Base-by-base conservation (phyloP, 257 asterid genomes). In the Scutellaria barbata region DNA sequence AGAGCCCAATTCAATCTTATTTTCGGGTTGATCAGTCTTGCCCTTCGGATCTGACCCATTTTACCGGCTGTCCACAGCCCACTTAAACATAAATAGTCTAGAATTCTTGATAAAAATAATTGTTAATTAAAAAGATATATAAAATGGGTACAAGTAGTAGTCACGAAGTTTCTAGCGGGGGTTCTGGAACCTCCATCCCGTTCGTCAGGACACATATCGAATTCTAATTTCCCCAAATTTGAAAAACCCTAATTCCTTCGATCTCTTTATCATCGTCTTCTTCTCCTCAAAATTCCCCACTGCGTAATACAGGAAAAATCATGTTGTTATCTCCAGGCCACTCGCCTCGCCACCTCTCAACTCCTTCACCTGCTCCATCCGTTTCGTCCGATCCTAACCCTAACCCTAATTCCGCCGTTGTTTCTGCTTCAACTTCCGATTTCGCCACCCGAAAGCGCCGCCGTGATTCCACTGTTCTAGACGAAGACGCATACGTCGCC, bases 251-350 rank as follows among this genome's bases (percentile, higher is more conserved):
- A 78, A 76, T 43, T 63, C 58, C 17, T 22, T n/a, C 1, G 25
- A 18, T 66, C 40, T 42, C 41, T 72, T 40, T 62, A 5, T 20
- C 63, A 18, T 45, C 78, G 30, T 43, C 57, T 33, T 43, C 47
- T 18, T 68, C 45, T 37, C 55, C 0, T 8, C 55, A 17, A 61
- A 63, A 20, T n/a, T 63, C 39, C 39, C 14, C 45, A 11, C 50
- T 25, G 20, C 7, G 14, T 63, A 5, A 8, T 50, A 11, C 16
- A 41, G 35, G 63, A 48, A 4, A 33, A 78, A 74, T 68, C 71
- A 93, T 90, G 98, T 64, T 90, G 81, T 42, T 84, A 18, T 93
- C 98, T 0, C 97, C 98, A 0, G 98, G 98, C 39, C 85, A 87
- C 76, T 90, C 97, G 7, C 98, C 98, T 1, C 98, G 98, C 82